These are phyloP conservation scores for Anthracocystis walkeri DNA, from an alignment of 1,284 basidiomycete species.

Conservation along the genomic window DNA sequence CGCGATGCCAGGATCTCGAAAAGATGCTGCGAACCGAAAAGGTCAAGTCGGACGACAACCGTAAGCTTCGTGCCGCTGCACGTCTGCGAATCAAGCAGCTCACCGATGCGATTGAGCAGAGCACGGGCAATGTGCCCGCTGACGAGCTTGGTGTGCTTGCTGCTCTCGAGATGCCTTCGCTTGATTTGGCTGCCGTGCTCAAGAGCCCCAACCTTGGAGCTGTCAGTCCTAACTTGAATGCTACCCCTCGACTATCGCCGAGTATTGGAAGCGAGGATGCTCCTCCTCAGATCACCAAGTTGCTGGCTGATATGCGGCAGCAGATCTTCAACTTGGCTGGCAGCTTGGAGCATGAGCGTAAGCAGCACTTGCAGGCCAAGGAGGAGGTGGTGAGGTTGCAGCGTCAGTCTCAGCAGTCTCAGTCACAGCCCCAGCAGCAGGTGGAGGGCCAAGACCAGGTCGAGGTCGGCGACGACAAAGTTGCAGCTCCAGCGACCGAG, in stretches of 20 bases:
- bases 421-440: constrained; percentile 3
- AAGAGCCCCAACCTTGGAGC: constrained; percentile 53
- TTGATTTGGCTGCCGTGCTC: constrained; percentile 40
- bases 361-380: constrained; percentile 58
- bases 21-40: constrained; percentile 58
- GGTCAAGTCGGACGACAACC: constrained; percentile 52
- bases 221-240: constrained; percentile 29
- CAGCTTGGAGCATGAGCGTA: constrained; percentile 65
- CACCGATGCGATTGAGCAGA: constrained; percentile 41
- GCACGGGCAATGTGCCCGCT: constrained; percentile 24
- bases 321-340: constrained; percentile 68
- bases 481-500: neutral
- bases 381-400: constrained; percentile 47
- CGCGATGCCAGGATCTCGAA: constrained; percentile 63
- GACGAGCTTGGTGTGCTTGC: constrained; percentile 44
- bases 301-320: constrained; percentile 68
- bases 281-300: constrained; percentile 59
- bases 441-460: neutral
- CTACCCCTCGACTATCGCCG: constrained; percentile 44
- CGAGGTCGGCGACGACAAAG: constrained; percentile 4
- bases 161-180: constrained; percentile 40
- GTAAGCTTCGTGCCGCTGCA: constrained; percentile 45
- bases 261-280: constrained; percentile 34
- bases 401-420: constrained; percentile 10
- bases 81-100: constrained; percentile 55